Conservation (phyloP, 2,329 filamentous ascomycete genomes). For the Diaporthe sp. region DNA sequence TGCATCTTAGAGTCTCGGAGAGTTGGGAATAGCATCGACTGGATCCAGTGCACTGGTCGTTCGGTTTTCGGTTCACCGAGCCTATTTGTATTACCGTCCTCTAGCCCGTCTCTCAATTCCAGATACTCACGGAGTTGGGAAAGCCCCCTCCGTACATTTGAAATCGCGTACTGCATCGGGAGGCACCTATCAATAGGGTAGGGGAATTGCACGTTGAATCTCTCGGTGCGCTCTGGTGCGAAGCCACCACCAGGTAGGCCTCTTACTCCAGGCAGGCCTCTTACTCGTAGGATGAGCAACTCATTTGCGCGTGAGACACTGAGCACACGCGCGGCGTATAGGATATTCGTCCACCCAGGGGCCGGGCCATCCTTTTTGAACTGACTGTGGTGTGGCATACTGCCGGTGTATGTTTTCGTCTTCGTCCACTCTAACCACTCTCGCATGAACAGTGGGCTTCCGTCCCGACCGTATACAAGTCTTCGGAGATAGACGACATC, state of each 20-base stretch:
- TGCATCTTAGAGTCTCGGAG: conserved; percentile 41
- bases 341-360: conserved; percentile 40
- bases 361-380: conserved; percentile 6
- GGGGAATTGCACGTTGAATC: conserved; percentile 43
- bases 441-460: conserved; percentile 24
- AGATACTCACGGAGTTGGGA: conserved; percentile 1
- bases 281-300: conserved; percentile 38
- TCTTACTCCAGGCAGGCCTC: conserved; percentile 37
- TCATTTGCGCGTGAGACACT: conserved; percentile 41
- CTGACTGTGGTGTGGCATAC: not conserved
- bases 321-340: conserved; percentile 41
- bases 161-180: conserved; percentile 39
- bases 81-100: not conserved
- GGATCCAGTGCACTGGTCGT: conserved; percentile 36
- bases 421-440: conserved; percentile 28
- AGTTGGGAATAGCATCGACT: conserved; percentile 44
- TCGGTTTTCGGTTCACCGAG: not conserved
- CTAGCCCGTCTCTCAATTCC: not conserved
- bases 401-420: not conserved
- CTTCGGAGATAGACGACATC: conserved; percentile 43
- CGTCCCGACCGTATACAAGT: conserved; percentile 33
- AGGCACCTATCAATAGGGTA: conserved; percentile 32
- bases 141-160: conserved; percentile 38
- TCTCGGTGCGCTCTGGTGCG: conserved; percentile 20
- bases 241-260: conserved; percentile 36